phyloP scores from a whole-genome alignment of 805 yeast species.

The Nematodospora valgi region DNA sequence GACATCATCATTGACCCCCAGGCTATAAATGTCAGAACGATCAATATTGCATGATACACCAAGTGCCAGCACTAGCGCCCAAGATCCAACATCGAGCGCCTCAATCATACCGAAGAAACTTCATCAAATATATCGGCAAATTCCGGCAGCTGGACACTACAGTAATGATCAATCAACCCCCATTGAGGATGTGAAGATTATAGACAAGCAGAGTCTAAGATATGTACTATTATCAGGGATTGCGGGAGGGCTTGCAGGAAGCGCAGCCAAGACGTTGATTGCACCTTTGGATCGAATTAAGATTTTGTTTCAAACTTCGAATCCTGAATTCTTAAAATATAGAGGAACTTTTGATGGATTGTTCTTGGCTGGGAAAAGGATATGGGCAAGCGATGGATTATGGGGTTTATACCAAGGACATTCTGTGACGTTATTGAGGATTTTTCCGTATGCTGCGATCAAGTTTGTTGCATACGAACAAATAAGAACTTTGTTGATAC shows the following conservation, averaged over 20 bases:
- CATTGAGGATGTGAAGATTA: slow-evolving; percentile 24
- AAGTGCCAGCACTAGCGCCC: no score
- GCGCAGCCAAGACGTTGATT: slow-evolving; percentile 91
- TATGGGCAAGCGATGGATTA: slow-evolving; percentile 66
- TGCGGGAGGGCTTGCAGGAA: slow-evolving; percentile 95
- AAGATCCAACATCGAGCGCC: no score
- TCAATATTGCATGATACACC: no score
- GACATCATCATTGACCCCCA: no score
- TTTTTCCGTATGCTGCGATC: slow-evolving; percentile 96
- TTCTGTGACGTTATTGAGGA: slow-evolving; percentile 84
- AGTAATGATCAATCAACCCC: slow-evolving; percentile 29
- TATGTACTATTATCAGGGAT: slow-evolving; percentile 81
- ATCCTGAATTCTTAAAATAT: slow-evolving; percentile 79
- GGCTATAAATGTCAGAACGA: no score
- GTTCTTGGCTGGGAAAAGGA: slow-evolving; percentile 64
- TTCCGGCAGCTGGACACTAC: slow-evolving; percentile 8
- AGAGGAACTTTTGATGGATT: slow-evolving; percentile 81
- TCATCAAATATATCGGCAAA: slow-evolving; percentile 2
- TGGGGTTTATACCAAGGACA: slow-evolving; percentile 92
- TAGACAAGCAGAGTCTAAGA: slow-evolving; percentile 69
- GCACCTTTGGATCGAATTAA: slow-evolving; percentile 96
- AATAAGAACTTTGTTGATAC: slow-evolving; percentile 74
- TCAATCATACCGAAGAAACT: not conserved
- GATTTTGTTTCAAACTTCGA: slow-evolving; percentile 90
- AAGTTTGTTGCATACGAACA: slow-evolving; percentile 97